These are phyloP conservation scores for Tetrahymena elliotti DNA, from an alignment of 73 alveolate species.

Conservation along the genomic window DNA sequence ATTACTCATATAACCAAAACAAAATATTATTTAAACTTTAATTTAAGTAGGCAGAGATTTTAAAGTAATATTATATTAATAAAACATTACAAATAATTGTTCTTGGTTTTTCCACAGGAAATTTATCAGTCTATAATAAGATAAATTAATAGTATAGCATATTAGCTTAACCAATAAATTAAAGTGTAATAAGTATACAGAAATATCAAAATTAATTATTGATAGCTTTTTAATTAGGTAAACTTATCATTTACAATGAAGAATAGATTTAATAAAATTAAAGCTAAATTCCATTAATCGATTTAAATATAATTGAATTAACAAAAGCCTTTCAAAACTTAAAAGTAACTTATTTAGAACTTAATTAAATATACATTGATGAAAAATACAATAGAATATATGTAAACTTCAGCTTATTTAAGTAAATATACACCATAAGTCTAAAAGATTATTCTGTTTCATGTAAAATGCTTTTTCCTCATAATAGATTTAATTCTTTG, in stretches of 20 bases:
- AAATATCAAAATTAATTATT: background rate
- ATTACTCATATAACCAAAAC: background rate
- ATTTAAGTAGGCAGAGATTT: background rate
- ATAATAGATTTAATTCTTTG: background rate
- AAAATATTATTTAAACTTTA: background rate
- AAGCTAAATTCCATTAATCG: background rate
- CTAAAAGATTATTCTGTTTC: background rate
- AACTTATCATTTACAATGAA: no score
- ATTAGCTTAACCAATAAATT: background rate
- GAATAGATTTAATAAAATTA: no score
- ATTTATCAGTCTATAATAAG: background rate
- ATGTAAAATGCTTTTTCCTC: background rate
- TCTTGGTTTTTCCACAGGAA: background rate
- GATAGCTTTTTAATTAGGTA: background rate
- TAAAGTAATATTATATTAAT: background rate
- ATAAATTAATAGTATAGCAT: background rate
- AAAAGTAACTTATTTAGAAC: background rate
- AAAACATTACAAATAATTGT: background rate
- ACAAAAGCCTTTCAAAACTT: background rate
- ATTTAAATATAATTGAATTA: background rate
- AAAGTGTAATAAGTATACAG: background rate
- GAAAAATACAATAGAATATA: background rate
- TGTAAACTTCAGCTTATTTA: background rate
- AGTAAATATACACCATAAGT: background rate
- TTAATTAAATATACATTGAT: background rate